Base-by-base conservation (phyloP, 2,329 filamentous ascomycete species). In the Neofusicoccum umdonicola region DNA sequence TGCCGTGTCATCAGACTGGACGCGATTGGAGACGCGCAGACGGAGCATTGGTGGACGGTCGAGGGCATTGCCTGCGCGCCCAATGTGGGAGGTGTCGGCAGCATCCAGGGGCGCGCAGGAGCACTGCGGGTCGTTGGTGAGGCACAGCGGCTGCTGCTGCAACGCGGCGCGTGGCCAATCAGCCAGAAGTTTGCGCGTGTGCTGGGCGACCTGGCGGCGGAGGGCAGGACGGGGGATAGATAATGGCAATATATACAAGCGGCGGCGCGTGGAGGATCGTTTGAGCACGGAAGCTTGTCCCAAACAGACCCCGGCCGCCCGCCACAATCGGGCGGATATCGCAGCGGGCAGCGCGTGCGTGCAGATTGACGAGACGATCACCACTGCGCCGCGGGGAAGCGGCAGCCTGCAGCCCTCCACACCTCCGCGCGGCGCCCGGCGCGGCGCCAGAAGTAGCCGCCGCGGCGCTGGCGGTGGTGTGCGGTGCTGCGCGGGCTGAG, bases 361-460 rank as follows among this genome's bases (percentile, higher is more conserved):
- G 19, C 39, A 57, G 52, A 60, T 60, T 60, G 56, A 60, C 56
- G 56, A 60, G 56, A 35, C n/a, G 56, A 60, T 60, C 42, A 15
- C 9, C 34, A 15, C 50, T 19, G 34, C 9, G 34, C 50, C 31
- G 50, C 50, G 50, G 50, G 50, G 50, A 52, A 52, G 1, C 50
- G 50, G 7, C 27, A 13, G 50, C 12, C 15, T 39, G 50, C 31
- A 31, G 42, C 42, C 15, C 15, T 15, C 12, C 41, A 15, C 41
- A 7, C 4, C 42, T 11, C 6, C 37, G 37, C 13, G 4, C 37
- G 8, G 5, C 13, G 34, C 34, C 12, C 6, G 12, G 5, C 7
- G 17, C 37, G 51, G 56, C 41, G 13, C 56, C 56, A 60, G 12
- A 58, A 47, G 11, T 47, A 34, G 22, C 41, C 13, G 19, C 41